Evolutionary conservation across 75 land plant genomes (phyloP).

Genomic region (Chamaecyparis obtusa): DNA sequence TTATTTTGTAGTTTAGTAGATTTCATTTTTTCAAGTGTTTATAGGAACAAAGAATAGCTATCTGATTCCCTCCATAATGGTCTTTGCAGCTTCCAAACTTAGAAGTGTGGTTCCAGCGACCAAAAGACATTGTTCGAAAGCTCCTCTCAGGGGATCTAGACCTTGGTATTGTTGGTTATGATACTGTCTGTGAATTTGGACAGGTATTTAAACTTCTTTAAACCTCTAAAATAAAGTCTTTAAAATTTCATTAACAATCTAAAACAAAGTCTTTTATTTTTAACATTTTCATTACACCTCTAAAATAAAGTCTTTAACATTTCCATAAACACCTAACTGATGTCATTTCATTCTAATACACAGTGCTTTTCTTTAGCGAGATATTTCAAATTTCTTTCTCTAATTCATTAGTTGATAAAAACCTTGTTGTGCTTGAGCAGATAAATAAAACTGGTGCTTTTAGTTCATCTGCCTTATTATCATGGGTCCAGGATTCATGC

Average conservation of each 20-base stretch:
- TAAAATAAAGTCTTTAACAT: neutral
- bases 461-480: neutral
- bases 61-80: neutral
- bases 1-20: neutral
- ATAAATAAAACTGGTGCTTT: neutral
- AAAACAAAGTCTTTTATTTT: neutral
- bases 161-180: slow-evolving; percentile 92
- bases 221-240: neutral
- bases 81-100: slow-evolving; percentile 71
- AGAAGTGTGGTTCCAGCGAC: slow-evolving; percentile 97
- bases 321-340: neutral
- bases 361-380: neutral
- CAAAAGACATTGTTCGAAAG: slow-evolving; percentile 92
- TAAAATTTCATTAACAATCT: neutral
- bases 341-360: neutral
- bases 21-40: neutral
- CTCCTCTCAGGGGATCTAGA: slow-evolving; percentile 84
- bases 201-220: slow-evolving; percentile 44
- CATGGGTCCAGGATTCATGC: neutral
- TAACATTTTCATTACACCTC: neutral
- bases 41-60: neutral
- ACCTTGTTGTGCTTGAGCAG: neutral
- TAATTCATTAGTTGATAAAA: neutral
- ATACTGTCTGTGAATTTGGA: slow-evolving; percentile 82
- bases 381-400: neutral